A percentile compares a stretch with the other conserved stretches of the same genome.
phyloP scores from a whole-genome alignment of 768 basidiomycete species.

The Hygrocybe coccinea region DNA sequence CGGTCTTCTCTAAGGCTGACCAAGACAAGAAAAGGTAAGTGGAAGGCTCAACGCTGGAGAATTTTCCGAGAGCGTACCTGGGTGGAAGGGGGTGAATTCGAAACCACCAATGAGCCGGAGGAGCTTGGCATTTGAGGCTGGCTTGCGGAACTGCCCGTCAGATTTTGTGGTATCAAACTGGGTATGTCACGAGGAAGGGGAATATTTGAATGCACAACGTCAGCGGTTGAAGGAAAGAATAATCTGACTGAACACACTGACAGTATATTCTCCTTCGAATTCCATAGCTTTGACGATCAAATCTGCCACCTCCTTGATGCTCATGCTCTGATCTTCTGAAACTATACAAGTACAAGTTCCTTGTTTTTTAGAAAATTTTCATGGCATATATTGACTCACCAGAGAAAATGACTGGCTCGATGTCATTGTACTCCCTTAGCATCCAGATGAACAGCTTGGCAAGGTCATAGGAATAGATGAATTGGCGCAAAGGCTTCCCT shows the following conservation, averaged over 20 bases:
- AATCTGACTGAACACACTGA: constrained; percentile 30
- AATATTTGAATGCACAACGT: too few species aligned
- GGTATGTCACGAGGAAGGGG: neutral
- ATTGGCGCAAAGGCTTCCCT: constrained; percentile 89
- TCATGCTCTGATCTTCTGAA: constrained; percentile 89
- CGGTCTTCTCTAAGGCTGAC: constrained; percentile 68
- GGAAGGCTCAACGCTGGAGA: neutral
- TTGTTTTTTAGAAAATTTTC: neutral
- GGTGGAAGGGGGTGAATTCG: constrained; percentile 86
- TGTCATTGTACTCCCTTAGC: constrained; percentile 83
- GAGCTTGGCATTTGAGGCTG: constrained; percentile 89
- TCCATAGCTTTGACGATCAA: constrained; percentile 82
- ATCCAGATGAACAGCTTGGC: constrained; percentile 94
- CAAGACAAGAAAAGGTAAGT: neutral
- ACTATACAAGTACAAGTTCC: constrained; percentile 41
- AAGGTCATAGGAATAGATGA: constrained; percentile 94
- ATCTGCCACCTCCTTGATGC: constrained; percentile 85
- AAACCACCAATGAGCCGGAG: constrained; percentile 69
- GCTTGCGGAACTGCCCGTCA: constrained; percentile 95
- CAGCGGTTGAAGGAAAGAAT: neutral
- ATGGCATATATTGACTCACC: constrained; percentile 44
- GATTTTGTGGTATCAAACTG: constrained; percentile 82
- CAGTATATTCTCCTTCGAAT: constrained; percentile 72
- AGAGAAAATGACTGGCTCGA: constrained; percentile 92
- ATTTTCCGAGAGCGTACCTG: constrained; percentile 43